Evolutionary conservation across 305 asterid genomes (phyloP).

Genomic region (Solanum hybrid): DNA sequence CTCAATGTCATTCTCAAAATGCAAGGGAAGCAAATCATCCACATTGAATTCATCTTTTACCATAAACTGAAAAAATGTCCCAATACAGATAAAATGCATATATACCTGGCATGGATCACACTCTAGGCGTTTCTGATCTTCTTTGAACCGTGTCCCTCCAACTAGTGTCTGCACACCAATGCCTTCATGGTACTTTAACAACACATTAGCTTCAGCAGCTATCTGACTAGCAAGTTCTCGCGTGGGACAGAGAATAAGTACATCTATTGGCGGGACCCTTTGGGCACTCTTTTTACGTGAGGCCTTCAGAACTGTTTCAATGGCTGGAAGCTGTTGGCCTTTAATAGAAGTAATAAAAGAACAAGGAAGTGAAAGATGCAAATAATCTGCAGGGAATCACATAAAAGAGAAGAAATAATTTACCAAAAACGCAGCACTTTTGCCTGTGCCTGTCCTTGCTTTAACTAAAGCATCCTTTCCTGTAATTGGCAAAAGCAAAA

Average conservation of each 20-base stretch:
- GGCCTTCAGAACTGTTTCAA: slow-evolving; percentile 93
- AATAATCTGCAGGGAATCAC: not conserved
- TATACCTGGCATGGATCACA: slow-evolving; percentile 71
- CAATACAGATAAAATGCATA: not conserved
- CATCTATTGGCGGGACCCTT: slow-evolving; percentile 52
- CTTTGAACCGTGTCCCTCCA: slow-evolving; percentile 91
- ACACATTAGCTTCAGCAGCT: slow-evolving; percentile 84
- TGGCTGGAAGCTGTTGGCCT: slow-evolving; percentile 95
- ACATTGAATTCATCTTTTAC: not conserved
- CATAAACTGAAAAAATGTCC: not conserved
- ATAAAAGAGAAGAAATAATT: slow-evolving; percentile 5
- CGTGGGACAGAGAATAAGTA: slow-evolving; percentile 79
- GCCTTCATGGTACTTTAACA: slow-evolving; percentile 79
- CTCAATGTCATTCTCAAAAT: not conserved
- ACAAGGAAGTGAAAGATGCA: not conserved
- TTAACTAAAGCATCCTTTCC: slow-evolving; percentile 87
- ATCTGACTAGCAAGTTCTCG: slow-evolving; percentile 95
- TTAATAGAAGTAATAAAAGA: slow-evolving; percentile 37
- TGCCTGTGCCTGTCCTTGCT: slow-evolving; percentile 91
- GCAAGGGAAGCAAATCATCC: not conserved
- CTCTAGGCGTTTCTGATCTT: slow-evolving; percentile 66
- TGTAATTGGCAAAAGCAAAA: slow-evolving; percentile 18
- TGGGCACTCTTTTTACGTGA: slow-evolving; percentile 21
- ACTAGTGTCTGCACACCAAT: slow-evolving; percentile 76
- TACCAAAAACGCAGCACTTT: slow-evolving; percentile 93